Base-by-base conservation (phyloP, 768 basidiomycete genomes). In the Mycena rebaudengoi region DNA sequence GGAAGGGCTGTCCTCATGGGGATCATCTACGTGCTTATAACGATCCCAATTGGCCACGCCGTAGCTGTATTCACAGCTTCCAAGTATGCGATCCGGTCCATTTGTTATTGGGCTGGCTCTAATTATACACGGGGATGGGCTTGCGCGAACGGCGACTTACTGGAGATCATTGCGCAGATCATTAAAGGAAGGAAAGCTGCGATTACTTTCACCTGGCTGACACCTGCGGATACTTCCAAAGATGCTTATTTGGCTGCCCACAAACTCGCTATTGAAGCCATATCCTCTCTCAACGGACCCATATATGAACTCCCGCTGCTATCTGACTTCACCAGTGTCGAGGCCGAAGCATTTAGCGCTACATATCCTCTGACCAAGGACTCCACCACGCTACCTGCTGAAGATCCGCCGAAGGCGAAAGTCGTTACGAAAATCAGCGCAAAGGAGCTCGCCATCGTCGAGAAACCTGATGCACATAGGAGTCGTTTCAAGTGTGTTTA, bases 11-110 rank as follows among this genome's bases (percentile, higher is more conserved):
- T 40, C 2, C 35, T 59, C 1, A n/a, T 7, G 0, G 57, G 33
- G 0, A 32, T 59, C 2, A 3, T 39, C 10, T 30, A 4, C 2
- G 46, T 35, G 1, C 8, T 49, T 0, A 25, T 10, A 1, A 2
- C 4, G 1, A 6, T 26, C 2, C 6, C 1, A 3, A 16, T 1
- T 3, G 5, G 1, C 1, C 4, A 20, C 1, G 1, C 20, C 4
- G 8, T 58, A 4, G n/a, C 5, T 2, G 49, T 59, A 23, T 49
- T 2, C 35, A 40, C 57, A 3, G 23, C 26, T 1, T 59, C 57
- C 1, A 26, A 59, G 11, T 39, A 39, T 30, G 44, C 43, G 11
- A 49, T 59, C 13, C 57, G 57, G 25, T 4, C 45, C 0, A 4
- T 59, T 12, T 59, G 57, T n/a, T 59, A 59, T 16, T 3, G 7